A percentile compares a stretch with the other conserved stretches of the same genome.
Conservation (phyloP, 345 rosid species). For the Gossypium bickii region DNA sequence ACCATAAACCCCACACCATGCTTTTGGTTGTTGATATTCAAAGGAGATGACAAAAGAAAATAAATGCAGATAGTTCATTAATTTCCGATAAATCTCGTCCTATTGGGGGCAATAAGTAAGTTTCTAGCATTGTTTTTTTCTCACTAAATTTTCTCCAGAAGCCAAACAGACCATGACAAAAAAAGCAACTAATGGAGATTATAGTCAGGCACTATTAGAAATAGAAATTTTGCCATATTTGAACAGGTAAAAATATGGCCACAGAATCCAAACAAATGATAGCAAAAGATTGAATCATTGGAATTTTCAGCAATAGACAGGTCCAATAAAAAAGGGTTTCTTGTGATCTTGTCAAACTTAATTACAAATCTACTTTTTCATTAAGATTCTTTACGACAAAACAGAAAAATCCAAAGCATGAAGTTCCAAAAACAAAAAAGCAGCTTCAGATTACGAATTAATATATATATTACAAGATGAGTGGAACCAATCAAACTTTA, state of each 20-base stretch:
- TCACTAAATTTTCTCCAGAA: slow-evolving; percentile 10
- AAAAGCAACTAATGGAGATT: slow-evolving; percentile 20
- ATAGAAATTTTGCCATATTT: slow-evolving; percentile 3
- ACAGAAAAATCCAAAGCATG: slow-evolving; percentile 56
- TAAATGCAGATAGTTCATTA: background rate
- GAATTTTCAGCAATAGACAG: slow-evolving; percentile 24
- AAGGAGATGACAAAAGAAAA: background rate
- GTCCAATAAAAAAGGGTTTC: slow-evolving; percentile 28
- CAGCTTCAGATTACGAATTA: slow-evolving; percentile 21
- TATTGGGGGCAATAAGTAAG: background rate
- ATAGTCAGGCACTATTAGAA: slow-evolving; percentile 14
- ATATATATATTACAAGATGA: slow-evolving; percentile 7
- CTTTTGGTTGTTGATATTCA: background rate
- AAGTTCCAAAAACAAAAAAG: slow-evolving; percentile 48
- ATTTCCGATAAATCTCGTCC: background rate
- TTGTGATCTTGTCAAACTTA: slow-evolving; percentile 24
- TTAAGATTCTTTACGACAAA: slow-evolving; percentile 58
- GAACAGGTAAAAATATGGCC: slow-evolving; percentile 19
- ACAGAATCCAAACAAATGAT: slow-evolving; percentile 23
- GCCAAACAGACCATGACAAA: slow-evolving; percentile 22
- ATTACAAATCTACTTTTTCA: slow-evolving; percentile 36
- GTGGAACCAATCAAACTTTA: slow-evolving; percentile 18
- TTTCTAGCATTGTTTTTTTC: slow-evolving; percentile 8
- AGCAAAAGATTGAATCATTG: slow-evolving; percentile 27
- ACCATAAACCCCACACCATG: background rate